A percentile compares a stretch with the other conserved stretches of the same genome.
These are phyloP conservation scores for Sclerotinia trifoliorum DNA, from an alignment of 2,329 filamentous ascomycete species.

Conservation along the genomic window DNA sequence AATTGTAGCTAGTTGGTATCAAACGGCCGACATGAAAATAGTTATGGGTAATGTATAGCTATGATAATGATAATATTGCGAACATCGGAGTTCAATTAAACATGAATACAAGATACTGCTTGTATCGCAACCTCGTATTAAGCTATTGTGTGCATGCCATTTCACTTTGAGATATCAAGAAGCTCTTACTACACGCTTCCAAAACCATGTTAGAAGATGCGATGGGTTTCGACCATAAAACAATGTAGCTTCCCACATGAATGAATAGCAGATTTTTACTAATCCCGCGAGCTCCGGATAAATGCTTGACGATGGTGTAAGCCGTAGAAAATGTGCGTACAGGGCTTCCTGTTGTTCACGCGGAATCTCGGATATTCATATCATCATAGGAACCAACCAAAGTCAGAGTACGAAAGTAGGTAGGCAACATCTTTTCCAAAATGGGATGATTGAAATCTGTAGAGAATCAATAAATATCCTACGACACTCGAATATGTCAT, in stretches of 20 bases:
- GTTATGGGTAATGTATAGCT: neutral
- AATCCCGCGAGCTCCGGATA: neutral
- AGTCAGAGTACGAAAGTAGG: neutral
- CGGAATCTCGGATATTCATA: neutral
- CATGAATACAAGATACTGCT: neutral
- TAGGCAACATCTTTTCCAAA: neutral
- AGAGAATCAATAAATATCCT: neutral
- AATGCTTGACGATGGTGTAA: neutral
- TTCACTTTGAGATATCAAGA: neutral
- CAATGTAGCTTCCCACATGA: neutral
- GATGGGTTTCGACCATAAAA: neutral
- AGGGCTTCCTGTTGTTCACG: neutral
- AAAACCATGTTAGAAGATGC: neutral
- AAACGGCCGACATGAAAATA: constrained; percentile 52
- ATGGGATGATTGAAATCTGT: neutral
- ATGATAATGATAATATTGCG: neutral
- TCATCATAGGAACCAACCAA: neutral
- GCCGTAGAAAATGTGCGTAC: no score
- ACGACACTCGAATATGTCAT: no score
- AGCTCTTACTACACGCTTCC: neutral
- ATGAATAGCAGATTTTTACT: no score
- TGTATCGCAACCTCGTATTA: neutral
- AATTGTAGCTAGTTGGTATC: constrained; percentile 57
- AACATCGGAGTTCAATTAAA: neutral
- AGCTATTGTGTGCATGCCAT: neutral